phyloP scores from a whole-genome alignment of 108 stramenopile genomes.

The Discostella stelligeroides region DNA sequence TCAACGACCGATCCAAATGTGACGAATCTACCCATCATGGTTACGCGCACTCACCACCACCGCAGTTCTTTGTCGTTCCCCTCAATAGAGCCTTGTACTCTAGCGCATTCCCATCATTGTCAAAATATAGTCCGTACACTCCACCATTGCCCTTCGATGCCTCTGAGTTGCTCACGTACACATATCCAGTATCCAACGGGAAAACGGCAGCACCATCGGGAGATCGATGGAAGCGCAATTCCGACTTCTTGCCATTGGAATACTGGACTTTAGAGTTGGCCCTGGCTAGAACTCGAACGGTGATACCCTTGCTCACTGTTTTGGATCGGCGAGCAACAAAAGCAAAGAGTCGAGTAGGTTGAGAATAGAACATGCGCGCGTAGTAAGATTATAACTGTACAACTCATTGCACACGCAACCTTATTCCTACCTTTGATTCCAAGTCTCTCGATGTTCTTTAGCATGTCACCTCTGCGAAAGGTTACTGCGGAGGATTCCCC shows the following conservation, averaged over 20 bases:
- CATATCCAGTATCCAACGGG: constrained; percentile 33
- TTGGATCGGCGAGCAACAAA: neutral
- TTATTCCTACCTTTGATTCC: constrained; percentile 12
- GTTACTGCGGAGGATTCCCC: neutral
- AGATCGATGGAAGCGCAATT: constrained; percentile 30
- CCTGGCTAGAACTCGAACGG: constrained; percentile 29
- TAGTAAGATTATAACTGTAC: neutral
- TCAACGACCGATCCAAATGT: neutral
- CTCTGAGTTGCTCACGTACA: constrained; percentile 57
- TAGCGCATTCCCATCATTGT: constrained; percentile 18
- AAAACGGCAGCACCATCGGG: constrained; percentile 51
- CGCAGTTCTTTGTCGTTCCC: constrained; percentile 41
- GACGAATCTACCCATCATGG: neutral
- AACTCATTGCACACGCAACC: neutral
- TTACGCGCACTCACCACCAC: constrained; percentile 21
- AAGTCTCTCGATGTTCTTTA: constrained; percentile 7
- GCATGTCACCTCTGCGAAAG: constrained; percentile 19
- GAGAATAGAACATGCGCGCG: neutral
- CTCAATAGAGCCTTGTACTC: constrained; percentile 38
- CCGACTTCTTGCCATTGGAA: constrained; percentile 30
- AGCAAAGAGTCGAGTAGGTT: neutral
- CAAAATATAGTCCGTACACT: constrained; percentile 46
- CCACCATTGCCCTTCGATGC: constrained; percentile 15
- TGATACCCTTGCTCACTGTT: constrained; percentile 31
- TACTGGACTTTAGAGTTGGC: constrained; percentile 27